phyloP scores from a whole-genome alignment of 306 rosid species.

The Acacia confusa region DNA sequence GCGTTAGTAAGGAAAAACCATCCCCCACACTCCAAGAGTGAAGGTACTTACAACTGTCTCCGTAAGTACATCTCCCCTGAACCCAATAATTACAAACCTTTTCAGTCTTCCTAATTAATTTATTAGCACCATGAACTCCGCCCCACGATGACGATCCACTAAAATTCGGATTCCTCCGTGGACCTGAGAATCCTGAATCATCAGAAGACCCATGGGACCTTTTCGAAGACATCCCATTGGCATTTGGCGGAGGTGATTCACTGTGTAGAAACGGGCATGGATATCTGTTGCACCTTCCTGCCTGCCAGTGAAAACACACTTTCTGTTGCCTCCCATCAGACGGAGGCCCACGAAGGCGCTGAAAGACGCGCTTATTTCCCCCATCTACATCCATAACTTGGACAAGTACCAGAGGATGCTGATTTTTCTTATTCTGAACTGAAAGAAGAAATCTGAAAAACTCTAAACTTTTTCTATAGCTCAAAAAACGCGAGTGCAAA shows the following conservation, averaged over 20 bases:
- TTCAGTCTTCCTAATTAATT: constrained; percentile 61
- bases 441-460: neutral
- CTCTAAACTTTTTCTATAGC: constrained; percentile 14
- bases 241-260: constrained; percentile 40
- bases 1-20: constrained; percentile 66
- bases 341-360: constrained; percentile 56
- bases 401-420: neutral
- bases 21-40: constrained; percentile 94
- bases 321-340: constrained; percentile 56
- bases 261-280: constrained; percentile 79
- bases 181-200: constrained; percentile 51
- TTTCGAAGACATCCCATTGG: constrained; percentile 68
- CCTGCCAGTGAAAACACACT: constrained; percentile 93
- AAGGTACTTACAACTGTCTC: constrained; percentile 76
- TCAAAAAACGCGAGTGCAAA: neutral
- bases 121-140: constrained; percentile 46
- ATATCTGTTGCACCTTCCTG: constrained; percentile 83
- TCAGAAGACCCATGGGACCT: constrained; percentile 55
- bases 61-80: constrained; percentile 74
- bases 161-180: constrained; percentile 55
- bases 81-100: constrained; percentile 73
- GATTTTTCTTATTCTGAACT: neutral
- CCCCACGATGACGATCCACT: constrained; percentile 61
- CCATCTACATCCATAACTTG: constrained; percentile 74
- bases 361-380: constrained; percentile 74